phyloP scores from a whole-genome alignment of 495 filamentous ascomycete species.

The Penicillium manginii region DNA sequence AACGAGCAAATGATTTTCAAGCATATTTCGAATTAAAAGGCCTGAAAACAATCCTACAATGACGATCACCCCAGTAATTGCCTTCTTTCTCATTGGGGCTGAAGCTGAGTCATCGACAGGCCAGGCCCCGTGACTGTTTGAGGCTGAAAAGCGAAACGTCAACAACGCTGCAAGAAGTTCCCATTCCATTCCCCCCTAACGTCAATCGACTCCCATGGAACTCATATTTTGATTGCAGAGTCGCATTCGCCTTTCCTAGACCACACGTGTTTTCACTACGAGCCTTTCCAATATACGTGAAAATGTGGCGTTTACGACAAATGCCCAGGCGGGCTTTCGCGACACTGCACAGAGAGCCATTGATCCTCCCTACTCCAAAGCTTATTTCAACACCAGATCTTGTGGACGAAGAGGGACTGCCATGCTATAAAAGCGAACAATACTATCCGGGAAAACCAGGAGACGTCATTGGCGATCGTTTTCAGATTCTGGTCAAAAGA shows the following conservation, averaged over 20 bases:
- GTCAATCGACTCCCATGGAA: not conserved
- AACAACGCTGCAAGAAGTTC: not conserved
- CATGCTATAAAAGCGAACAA: slow-evolving; percentile 26
- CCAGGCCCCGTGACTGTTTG: not conserved
- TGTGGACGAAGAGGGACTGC: slow-evolving; percentile 28
- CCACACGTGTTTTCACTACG: no score
- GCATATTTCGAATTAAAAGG: no score
- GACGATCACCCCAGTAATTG: not conserved
- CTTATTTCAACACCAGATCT: not conserved
- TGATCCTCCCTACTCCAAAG: not conserved
- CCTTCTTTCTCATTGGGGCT: no score
- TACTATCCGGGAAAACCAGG: slow-evolving; percentile 43
- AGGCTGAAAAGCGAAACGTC: not conserved
- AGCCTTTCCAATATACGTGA: no score
- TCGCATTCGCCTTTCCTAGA: no score
- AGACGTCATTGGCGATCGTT: slow-evolving; percentile 33
- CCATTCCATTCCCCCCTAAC: not conserved
- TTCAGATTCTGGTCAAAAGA: slow-evolving; percentile 39
- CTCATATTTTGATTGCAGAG: not conserved
- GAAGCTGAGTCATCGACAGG: not conserved
- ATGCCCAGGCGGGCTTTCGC: not conserved
- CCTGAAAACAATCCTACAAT: no score
- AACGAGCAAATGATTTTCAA: no score
- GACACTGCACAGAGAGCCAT: not conserved
- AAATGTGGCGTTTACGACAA: not conserved